Evolutionary conservation across 495 filamentous ascomycete species (phyloP).

Genomic region (Elasticomyces elasticus): DNA sequence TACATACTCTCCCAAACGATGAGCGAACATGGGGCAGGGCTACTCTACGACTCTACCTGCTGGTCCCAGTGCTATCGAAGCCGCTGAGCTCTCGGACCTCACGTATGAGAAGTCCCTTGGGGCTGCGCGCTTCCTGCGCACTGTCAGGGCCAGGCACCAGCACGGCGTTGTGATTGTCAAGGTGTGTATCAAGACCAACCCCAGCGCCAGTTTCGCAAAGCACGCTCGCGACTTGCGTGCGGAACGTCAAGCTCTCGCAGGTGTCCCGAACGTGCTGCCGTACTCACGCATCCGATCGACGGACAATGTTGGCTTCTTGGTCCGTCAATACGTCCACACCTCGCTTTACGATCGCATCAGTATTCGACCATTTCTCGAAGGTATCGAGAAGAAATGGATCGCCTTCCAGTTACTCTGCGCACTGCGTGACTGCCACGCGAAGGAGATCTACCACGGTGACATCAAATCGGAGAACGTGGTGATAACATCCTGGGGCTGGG

Average conservation of each 20-base stretch:
- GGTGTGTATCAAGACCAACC: slow-evolving; percentile 82
- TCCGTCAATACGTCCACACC: slow-evolving; percentile 93
- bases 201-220: slow-evolving; percentile 61
- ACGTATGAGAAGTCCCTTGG: slow-evolving; percentile 89
- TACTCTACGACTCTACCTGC: slow-evolving; percentile 87
- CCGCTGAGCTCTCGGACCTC: slow-evolving; percentile 80
- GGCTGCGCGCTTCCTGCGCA: slow-evolving; percentile 93
- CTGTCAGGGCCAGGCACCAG: slow-evolving; percentile 76
- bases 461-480: slow-evolving; percentile 97
- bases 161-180: slow-evolving; percentile 90
- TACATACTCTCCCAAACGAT: background rate
- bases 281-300: slow-evolving; percentile 90
- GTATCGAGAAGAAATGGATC: slow-evolving; percentile 98
- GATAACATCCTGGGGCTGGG: slow-evolving; percentile 99
- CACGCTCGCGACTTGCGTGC: slow-evolving; percentile 69
- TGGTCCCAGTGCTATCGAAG: slow-evolving; percentile 84
- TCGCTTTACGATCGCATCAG: slow-evolving; percentile 94
- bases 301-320: slow-evolving; percentile 78
- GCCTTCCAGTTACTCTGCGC: slow-evolving; percentile 93
- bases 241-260: slow-evolving; percentile 66
- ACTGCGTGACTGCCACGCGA: slow-evolving; percentile 79
- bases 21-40: slow-evolving; percentile 76
- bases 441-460: slow-evolving; percentile 92
- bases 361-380: slow-evolving; percentile 92
- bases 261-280: slow-evolving; percentile 82